These are phyloP conservation scores for Sicyos edulis DNA, from an alignment of 306 rosid species.

Conservation along the genomic window DNA sequence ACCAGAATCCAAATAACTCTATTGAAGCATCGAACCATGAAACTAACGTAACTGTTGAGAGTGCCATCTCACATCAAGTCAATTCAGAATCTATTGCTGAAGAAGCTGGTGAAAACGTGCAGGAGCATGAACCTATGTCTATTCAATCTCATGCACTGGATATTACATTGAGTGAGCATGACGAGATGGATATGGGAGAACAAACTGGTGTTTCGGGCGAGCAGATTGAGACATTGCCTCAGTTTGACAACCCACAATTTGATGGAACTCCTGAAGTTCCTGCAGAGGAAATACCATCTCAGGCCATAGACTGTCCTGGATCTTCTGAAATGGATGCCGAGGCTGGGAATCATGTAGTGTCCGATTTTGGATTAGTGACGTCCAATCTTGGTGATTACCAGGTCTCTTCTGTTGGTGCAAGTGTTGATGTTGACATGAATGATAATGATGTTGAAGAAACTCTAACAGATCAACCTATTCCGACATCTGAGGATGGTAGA, in stretches of 20 bases:
- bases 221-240: slow-evolving; percentile 37
- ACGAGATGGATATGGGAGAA: slow-evolving; percentile 52
- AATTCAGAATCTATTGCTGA: slow-evolving; percentile 43
- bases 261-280: slow-evolving; percentile 41
- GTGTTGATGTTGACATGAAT: slow-evolving; percentile 73
- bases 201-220: slow-evolving; percentile 42
- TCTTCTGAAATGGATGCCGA: slow-evolving; percentile 46
- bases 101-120: slow-evolving; percentile 44
- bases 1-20: slow-evolving; percentile 56
- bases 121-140: slow-evolving; percentile 54
- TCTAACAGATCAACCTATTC: slow-evolving; percentile 41
- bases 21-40: slow-evolving; percentile 38
- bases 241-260: slow-evolving; percentile 35
- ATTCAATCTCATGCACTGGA: slow-evolving; percentile 56
- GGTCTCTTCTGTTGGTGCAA: slow-evolving; percentile 39
- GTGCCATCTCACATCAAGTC: slow-evolving; percentile 41
- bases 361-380: slow-evolving; percentile 35
- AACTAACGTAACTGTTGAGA: slow-evolving; percentile 38
- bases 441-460: slow-evolving; percentile 50
- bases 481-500: slow-evolving; percentile 42
- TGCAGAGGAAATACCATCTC: slow-evolving; percentile 38
- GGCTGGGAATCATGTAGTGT: slow-evolving; percentile 34
- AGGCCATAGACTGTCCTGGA: slow-evolving; percentile 44
- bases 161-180: slow-evolving; percentile 43
- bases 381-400: slow-evolving; percentile 44